A percentile compares a stretch with the other conserved stretches of the same genome.
Conservation (phyloP, 371 early-diverging fungal species). For the Dinochytrium kinnereticum region DNA sequence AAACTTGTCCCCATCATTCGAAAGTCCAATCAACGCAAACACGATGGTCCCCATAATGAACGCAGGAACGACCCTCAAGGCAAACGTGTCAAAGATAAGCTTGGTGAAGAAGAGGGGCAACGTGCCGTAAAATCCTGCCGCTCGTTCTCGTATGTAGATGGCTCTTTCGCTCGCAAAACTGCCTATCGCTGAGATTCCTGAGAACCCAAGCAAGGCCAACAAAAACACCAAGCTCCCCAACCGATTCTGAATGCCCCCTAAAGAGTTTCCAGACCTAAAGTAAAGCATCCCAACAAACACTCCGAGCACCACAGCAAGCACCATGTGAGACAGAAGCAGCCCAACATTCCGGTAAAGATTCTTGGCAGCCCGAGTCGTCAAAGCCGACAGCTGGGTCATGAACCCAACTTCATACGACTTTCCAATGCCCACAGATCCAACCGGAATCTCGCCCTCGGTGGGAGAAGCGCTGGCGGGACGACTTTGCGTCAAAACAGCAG, state of each 20-base stretch:
- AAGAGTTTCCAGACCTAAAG: conserved; percentile 39
- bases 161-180: conserved; percentile 72
- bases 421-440: neutral
- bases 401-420: conserved; percentile 30
- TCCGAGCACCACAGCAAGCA: conserved; percentile 38
- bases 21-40: conserved; percentile 88
- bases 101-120: conserved; percentile 68
- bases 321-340: conserved; percentile 38
- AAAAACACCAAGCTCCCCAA: conserved; percentile 48
- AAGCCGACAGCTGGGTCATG: conserved; percentile 39
- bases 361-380: conserved; percentile 36
- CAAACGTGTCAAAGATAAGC: conserved; percentile 65
- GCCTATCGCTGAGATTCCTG: conserved; percentile 46
- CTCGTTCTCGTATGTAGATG: conserved; percentile 81
- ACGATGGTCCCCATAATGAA: conserved; percentile 81
- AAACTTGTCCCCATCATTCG: conserved; percentile 69
- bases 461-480: neutral
- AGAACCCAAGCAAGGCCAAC: conserved; percentile 45
- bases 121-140: conserved; percentile 84
- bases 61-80: conserved; percentile 83
- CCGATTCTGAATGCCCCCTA: conserved; percentile 53
- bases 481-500: neutral
- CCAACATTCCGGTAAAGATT: conserved; percentile 36
- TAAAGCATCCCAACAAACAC: conserved; percentile 52
- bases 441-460: neutral